A percentile compares a stretch with the other conserved stretches of the same genome.
phyloP scores from a whole-genome alignment of 192 early-diverging fungal genomes.

The Coemansia sp. region DNA sequence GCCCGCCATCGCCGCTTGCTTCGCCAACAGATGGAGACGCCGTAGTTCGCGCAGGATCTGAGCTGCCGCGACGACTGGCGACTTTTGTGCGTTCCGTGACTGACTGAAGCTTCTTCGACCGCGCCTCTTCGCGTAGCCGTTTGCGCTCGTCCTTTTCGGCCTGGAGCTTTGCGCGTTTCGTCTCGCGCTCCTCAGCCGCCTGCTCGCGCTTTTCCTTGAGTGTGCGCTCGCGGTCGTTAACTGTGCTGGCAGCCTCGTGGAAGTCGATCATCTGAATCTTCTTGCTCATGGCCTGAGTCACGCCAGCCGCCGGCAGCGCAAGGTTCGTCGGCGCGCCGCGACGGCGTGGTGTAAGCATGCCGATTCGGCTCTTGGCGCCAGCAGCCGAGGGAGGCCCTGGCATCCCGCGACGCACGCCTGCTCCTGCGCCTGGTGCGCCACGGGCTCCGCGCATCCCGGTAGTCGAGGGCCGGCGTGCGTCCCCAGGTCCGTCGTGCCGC shows the following conservation, averaged over 20 bases:
- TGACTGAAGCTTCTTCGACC: conserved; percentile 10
- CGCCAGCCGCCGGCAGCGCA: conserved; percentile 21
- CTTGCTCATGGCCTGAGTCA: conserved; percentile 10
- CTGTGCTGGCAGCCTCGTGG: conserved; percentile 12
- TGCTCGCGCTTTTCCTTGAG: conserved; percentile 20
- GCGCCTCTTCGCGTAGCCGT: conserved; percentile 26
- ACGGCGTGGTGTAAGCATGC: conserved; percentile 22
- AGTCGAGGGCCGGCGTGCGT: conserved; percentile 4
- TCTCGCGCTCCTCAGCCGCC: conserved; percentile 33
- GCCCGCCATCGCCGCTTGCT: not conserved
- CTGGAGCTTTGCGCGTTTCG: conserved; percentile 23
- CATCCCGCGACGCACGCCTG: conserved; percentile 18
- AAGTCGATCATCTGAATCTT: conserved; percentile 29
- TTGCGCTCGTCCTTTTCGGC: conserved; percentile 32
- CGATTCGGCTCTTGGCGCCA: conserved; percentile 15
- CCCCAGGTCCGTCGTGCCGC: conserved; percentile 1
- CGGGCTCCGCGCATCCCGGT: conserved; percentile 6
- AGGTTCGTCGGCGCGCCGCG: conserved; percentile 18
- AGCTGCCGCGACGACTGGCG: not conserved
- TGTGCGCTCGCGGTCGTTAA: conserved; percentile 31
- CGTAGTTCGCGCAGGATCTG: not conserved
- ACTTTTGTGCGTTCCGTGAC: not conserved
- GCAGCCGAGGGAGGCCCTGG: not conserved
- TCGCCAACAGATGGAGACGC: not conserved
- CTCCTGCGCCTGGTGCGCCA: conserved; percentile 10